Base-by-base conservation (phyloP, 2,329 filamentous ascomycete species). In the Phoma sp. region DNA sequence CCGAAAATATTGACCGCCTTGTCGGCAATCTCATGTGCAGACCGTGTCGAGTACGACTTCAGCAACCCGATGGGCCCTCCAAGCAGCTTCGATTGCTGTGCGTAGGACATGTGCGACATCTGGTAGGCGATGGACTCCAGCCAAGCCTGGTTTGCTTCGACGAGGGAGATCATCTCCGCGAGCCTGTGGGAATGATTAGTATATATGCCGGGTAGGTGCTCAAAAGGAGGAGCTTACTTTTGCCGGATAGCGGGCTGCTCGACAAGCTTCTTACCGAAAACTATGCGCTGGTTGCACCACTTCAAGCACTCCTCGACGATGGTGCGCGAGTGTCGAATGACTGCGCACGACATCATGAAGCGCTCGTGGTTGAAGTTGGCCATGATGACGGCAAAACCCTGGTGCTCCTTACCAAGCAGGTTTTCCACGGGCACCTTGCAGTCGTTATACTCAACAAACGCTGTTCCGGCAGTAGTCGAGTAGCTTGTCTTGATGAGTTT, bases 301-400 rank as follows among this genome's bases (percentile, higher is more conserved):
- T 95, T 95, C 59, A 96, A 78, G 66, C 87, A 93, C 72, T 96
- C 91, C 74, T 96, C 91, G 11, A 91, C 87, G 12, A 93, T 84
- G 1, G 83, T 83, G 58, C 90, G 84, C 47, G 82, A 85, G 75
- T 83, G 81, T 43, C 89, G 86, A 55, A 88, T 81, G 3, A 87
- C 85, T 43, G 73, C 76, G 80, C 85, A 87, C 51, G 81, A 80
- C 88, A 93, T 91, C 76, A 84, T 88, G 83, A 89, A 92, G 26
- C 90, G 84, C 78, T 92, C 90, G 60, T 95, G 90, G 81, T 95
- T 95, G 79, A 96, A 96, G 78, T 96, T 96, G 77, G 84, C 86
- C 70, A 95, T 82, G 69, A 96, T 91, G 25, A 95, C 90, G 57
- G 88, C 84, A 69, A 96, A 93, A 6, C 92, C 92, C 78, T 93